Conservation (phyloP, 2,329 filamentous ascomycete genomes). For the Bipolaris victoriae region DNA sequence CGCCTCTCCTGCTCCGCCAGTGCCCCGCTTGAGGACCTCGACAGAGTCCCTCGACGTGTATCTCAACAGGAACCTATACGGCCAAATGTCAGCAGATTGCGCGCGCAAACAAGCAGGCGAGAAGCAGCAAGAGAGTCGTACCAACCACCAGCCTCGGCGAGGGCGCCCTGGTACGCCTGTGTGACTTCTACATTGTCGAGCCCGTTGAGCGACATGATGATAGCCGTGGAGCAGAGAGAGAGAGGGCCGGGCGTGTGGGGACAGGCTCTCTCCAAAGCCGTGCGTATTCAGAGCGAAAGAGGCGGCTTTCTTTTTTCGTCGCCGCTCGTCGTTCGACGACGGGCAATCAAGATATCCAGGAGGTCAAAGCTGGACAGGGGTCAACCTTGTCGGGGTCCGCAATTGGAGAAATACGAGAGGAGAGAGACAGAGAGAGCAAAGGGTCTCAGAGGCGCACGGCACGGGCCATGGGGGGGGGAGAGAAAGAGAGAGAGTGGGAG, state of each 20-base stretch:
- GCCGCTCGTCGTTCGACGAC: constrained; percentile 10
- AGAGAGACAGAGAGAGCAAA: background rate
- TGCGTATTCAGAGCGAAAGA: constrained; percentile 15
- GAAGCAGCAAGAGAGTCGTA: constrained; percentile 57
- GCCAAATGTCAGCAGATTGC: constrained; percentile 28
- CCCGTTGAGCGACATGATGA: constrained; percentile 90
- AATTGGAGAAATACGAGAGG: background rate
- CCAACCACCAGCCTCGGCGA: constrained; percentile 91
- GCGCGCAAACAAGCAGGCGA: background rate
- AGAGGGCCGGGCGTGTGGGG: constrained; percentile 14
- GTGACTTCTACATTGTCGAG: constrained; percentile 80
- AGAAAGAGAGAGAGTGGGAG: no score
- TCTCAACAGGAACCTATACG: constrained; percentile 85
- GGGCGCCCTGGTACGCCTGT: constrained; percentile 81
- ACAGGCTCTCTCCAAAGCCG: constrained; percentile 15
- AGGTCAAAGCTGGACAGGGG: constrained; percentile 15
- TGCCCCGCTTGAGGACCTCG: constrained; percentile 76
- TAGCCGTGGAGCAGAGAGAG: constrained; percentile 11
- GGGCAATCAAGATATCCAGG: constrained; percentile 10
- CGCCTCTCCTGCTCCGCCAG: constrained; percentile 82
- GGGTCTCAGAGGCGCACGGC: constrained; percentile 18
- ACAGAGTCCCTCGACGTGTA: constrained; percentile 90
- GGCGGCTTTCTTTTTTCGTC: background rate
- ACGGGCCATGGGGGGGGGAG: constrained; percentile 17
- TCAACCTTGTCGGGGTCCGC: constrained; percentile 10